Base-by-base conservation (phyloP, 805 yeast genomes). In the Yamadazyma sp. region DNA sequence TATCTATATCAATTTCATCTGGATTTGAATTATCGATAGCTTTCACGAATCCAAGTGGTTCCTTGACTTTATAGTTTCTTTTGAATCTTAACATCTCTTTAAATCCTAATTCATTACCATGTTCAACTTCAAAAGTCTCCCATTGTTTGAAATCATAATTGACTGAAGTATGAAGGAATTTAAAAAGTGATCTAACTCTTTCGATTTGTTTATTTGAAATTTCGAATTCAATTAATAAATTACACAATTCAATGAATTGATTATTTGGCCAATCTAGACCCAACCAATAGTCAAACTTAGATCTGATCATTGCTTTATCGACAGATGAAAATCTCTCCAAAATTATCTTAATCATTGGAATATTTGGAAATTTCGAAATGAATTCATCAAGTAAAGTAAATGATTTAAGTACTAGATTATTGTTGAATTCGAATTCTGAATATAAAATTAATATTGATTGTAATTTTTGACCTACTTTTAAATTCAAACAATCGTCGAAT, bases 31-130 rank as follows among this genome's bases (percentile, higher is more conserved):
- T 42, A 4, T 33, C 27, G 5, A 52, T 57, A 2, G 71, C 58
- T 39, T 67, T 69, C 42, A 78, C 68, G 58, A 76, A 71, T 10
- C 82, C 78, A 50, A 73, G 53, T 7, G 73, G 62, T 41, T 56
- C 55, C 19, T 48, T 43, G n/a, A 42, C 41, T 33, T 21, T 43
- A 18, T 66, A 56, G 11, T 59, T 50, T 43, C 86, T 68, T 51
- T 79, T 82, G 42, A 65, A 62, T 30, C 80, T 60, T 16, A 86
- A 54, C 89, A 88, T 81, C 14, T 79, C 82, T 47, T 83, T 86
- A 55, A 75, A 87, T 0, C 83, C 75, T 3, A 68, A 70, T 49
- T 84, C 93, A 39, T 73, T 62, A 4, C 98, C 98, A 53, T 75
- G 46, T 10, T 73, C 66, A 22, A 84, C 53, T 52, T 89, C 98